Conservation (phyloP, 345 rosid species). For the Pelargonium nanum region DNA sequence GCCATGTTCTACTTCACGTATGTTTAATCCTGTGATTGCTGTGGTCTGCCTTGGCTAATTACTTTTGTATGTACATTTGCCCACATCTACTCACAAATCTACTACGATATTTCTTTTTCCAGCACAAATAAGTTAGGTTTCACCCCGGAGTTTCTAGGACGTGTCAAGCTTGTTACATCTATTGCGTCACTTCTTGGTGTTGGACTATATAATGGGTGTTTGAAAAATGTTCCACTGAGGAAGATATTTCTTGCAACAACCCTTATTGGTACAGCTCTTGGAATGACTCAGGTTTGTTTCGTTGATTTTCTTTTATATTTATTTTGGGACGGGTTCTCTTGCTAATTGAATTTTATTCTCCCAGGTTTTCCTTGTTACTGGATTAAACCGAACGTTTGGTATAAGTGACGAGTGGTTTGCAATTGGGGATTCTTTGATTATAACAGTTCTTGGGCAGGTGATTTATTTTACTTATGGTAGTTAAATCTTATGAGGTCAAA, state of each 20-base stretch:
- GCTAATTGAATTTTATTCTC: slow-evolving; percentile 3
- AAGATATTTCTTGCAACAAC: slow-evolving; percentile 79
- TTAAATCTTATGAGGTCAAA: no score
- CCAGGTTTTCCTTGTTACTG: slow-evolving; percentile 83
- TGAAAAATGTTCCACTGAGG: slow-evolving; percentile 66
- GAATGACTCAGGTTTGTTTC: slow-evolving; percentile 76
- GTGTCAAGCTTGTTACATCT: slow-evolving; percentile 82
- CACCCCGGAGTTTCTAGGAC: slow-evolving; percentile 92
- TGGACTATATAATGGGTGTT: slow-evolving; percentile 84
- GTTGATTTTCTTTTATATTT: background rate
- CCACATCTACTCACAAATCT: background rate
- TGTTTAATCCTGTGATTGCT: slow-evolving; percentile 12
- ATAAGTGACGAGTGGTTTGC: slow-evolving; percentile 96
- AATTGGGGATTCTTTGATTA: slow-evolving; percentile 83
- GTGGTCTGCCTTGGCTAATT: background rate
- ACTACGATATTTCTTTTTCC: slow-evolving; percentile 2
- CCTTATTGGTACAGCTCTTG: slow-evolving; percentile 61
- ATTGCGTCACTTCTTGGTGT: slow-evolving; percentile 86
- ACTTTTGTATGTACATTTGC: background rate
- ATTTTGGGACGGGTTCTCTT: background rate
- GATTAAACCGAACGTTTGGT: slow-evolving; percentile 67
- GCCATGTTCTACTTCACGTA: slow-evolving; percentile 99
- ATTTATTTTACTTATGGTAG: slow-evolving; percentile 6
- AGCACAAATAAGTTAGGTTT: slow-evolving; percentile 94
- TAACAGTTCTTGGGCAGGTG: slow-evolving; percentile 90